These are phyloP conservation scores for Xylaria sp. DNA, from an alignment of 2,329 filamentous ascomycete genomes.

Conservation along the genomic window DNA sequence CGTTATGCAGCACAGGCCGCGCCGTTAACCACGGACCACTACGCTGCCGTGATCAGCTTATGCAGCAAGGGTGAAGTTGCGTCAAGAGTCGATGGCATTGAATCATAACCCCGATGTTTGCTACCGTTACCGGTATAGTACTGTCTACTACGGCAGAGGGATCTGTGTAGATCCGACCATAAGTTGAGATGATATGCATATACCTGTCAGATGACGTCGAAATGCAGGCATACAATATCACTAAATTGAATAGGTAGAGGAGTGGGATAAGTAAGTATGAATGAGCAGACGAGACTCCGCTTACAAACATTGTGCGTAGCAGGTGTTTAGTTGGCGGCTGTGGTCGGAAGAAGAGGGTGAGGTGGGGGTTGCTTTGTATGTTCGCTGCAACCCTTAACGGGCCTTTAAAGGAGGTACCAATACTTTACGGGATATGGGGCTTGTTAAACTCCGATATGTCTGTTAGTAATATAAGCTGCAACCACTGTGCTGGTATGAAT, in stretches of 20 bases:
- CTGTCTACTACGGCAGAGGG: neutral
- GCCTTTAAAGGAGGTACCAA: conserved; percentile 9
- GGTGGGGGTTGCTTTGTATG: neutral
- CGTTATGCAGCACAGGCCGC: no score
- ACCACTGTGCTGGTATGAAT: no score
- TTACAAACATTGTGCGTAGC: neutral
- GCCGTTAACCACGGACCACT: neutral
- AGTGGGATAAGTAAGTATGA: neutral
- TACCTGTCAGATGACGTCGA: neutral
- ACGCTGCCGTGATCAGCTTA: neutral
- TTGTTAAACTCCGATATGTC: conserved; percentile 13
- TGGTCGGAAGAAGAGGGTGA: neutral
- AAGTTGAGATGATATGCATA: neutral
- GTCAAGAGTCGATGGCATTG: neutral
- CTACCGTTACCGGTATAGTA: no score
- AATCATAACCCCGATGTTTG: neutral
- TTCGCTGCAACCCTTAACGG: neutral
- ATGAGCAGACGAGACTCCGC: neutral
- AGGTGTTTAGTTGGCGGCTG: neutral
- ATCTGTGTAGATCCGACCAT: neutral
- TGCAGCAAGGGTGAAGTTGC: neutral
- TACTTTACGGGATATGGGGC: conserved; percentile 8
- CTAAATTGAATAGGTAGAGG: neutral
- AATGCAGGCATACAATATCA: neutral
- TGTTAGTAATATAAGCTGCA: neutral